Percentiles rank a stretch among this genome's conserved stretches.
phyloP scores from a whole-genome alignment of 176 grass and related monocot genomes.

The Pontederia crassipes region DNA sequence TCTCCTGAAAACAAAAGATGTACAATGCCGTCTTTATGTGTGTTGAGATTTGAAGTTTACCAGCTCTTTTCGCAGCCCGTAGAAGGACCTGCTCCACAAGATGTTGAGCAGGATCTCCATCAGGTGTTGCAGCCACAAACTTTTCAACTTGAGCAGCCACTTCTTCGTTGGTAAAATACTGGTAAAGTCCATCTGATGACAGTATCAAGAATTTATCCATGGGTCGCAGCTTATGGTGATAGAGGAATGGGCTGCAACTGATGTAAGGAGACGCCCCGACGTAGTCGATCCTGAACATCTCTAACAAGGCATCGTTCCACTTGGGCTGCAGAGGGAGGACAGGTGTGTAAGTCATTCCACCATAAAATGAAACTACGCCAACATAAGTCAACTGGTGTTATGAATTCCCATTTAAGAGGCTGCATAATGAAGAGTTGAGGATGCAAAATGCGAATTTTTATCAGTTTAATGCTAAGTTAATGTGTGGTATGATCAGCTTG shows the following conservation, averaged over 20 bases:
- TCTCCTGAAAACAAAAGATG: slow-evolving; percentile 17
- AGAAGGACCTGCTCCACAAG: slow-evolving; percentile 94
- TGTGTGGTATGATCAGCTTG: too few species aligned
- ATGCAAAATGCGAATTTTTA: too few species aligned
- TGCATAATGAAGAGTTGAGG: too few species aligned
- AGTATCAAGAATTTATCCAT: slow-evolving; percentile 86
- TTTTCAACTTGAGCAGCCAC: slow-evolving; percentile 70
- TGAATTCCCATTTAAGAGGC: too few species aligned
- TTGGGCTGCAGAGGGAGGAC: slow-evolving; percentile 61
- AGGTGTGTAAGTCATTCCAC: neutral
- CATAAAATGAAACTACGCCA: neutral
- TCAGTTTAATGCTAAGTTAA: too few species aligned
- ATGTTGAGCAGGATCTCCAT: slow-evolving; percentile 89
- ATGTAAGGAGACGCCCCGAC: slow-evolving; percentile 76
- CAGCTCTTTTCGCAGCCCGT: slow-evolving; percentile 86
- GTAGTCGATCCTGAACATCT: slow-evolving; percentile 93
- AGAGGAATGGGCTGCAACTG: slow-evolving; percentile 73
- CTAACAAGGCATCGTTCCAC: slow-evolving; percentile 82
- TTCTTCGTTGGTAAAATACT: slow-evolving; percentile 96
- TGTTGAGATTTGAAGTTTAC: slow-evolving; percentile 20
- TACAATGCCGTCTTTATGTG: slow-evolving; percentile 15
- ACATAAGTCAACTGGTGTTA: too few species aligned
- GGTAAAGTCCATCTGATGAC: slow-evolving; percentile 93
- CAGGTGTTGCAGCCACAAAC: slow-evolving; percentile 77
- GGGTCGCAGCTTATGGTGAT: slow-evolving; percentile 55